Percentiles rank a stretch among this genome's conserved stretches.
Evolutionary conservation across 2,329 filamentous ascomycete genomes (phyloP).

Genomic region (Neophaeococcomyces mojaviensis): DNA sequence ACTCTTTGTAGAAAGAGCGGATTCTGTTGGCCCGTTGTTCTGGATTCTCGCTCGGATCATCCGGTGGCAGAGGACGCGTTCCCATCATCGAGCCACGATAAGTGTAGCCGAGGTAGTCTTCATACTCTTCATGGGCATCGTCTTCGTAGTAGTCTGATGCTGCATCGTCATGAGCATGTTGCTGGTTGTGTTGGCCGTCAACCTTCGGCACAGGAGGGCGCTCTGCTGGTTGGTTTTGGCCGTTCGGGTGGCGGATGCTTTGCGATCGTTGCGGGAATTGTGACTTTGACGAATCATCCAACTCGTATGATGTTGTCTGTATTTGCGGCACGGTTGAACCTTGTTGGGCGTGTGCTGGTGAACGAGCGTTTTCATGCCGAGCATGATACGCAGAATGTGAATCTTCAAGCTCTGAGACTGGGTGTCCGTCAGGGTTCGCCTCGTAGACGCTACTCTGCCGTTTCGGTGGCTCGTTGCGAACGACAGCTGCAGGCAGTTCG

Average conservation of each 20-base stretch:
- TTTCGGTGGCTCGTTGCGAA: conserved; percentile 10
- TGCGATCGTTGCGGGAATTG: conserved; percentile 7
- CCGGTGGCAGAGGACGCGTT: conserved; percentile 77
- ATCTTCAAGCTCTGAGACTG: conserved; percentile 1
- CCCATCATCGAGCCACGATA: conserved; percentile 51
- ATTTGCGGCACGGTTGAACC: conserved; percentile 6
- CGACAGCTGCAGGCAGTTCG: conserved; percentile 16
- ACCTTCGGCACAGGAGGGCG: background rate
- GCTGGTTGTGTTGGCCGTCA: background rate
- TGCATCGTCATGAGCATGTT: conserved; percentile 3
- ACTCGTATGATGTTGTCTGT: conserved; percentile 12
- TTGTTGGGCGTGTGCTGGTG: conserved; percentile 11
- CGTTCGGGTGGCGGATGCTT: background rate
- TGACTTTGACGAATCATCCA: conserved; percentile 5
- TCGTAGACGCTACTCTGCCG: conserved; percentile 4
- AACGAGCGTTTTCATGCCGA: background rate
- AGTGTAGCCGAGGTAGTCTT: conserved; percentile 27
- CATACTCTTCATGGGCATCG: conserved; percentile 15
- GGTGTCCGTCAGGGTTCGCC: background rate
- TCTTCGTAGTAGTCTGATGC: conserved; percentile 13
- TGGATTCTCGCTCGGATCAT: conserved; percentile 80
- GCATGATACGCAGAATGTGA: background rate
- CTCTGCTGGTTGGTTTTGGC: background rate
- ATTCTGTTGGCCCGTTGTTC: conserved; percentile 94
- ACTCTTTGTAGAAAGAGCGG: conserved; percentile 98